Percentiles rank a stretch among this genome's conserved stretches.
These are phyloP conservation scores for Neoboletus brunneissimus DNA, from an alignment of 768 basidiomycete genomes.

Conservation along the genomic window DNA sequence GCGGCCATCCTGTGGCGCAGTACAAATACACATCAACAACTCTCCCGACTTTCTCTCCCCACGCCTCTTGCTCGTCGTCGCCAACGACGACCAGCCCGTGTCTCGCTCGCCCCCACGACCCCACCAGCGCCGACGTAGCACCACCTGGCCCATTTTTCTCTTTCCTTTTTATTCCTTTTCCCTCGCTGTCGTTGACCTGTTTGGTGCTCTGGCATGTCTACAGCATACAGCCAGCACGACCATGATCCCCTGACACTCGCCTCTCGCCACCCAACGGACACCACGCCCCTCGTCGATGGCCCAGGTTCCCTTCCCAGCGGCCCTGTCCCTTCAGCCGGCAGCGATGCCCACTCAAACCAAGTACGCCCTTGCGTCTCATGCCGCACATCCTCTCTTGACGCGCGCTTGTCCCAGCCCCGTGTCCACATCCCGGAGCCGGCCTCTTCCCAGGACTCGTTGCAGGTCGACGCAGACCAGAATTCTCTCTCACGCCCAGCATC, in stretches of 20 bases:
- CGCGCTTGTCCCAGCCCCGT: slow-evolving; percentile 37
- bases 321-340: slow-evolving; percentile 30
- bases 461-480: slow-evolving; percentile 45
- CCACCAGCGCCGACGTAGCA: not conserved
- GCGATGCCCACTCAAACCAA: slow-evolving; percentile 3
- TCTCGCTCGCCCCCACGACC: slow-evolving; percentile 30
- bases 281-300: slow-evolving; percentile 52
- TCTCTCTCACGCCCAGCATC: slow-evolving; percentile 63
- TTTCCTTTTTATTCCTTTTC: slow-evolving; percentile 15
- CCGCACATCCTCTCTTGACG: not conserved
- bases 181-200: not conserved
- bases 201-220: slow-evolving; percentile 38
- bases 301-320: slow-evolving; percentile 23
- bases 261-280: slow-evolving; percentile 33
- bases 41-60: slow-evolving; percentile 26
- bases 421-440: slow-evolving; percentile 47
- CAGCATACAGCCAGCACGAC: slow-evolving; percentile 39
- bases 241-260: slow-evolving; percentile 31
- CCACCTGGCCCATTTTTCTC: not conserved
- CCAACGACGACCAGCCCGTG: slow-evolving; percentile 27
- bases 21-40: slow-evolving; percentile 24
- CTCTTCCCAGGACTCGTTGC: slow-evolving; percentile 27
- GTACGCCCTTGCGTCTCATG: slow-evolving; percentile 9
- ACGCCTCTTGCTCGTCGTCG: slow-evolving; percentile 34
- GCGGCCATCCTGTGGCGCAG: slow-evolving; percentile 11